Evolutionary conservation across 2,329 filamentous ascomycete species (phyloP), one percentile per base, ranked within the genome.

Genomic region (Aspergillus sp.): DNA sequence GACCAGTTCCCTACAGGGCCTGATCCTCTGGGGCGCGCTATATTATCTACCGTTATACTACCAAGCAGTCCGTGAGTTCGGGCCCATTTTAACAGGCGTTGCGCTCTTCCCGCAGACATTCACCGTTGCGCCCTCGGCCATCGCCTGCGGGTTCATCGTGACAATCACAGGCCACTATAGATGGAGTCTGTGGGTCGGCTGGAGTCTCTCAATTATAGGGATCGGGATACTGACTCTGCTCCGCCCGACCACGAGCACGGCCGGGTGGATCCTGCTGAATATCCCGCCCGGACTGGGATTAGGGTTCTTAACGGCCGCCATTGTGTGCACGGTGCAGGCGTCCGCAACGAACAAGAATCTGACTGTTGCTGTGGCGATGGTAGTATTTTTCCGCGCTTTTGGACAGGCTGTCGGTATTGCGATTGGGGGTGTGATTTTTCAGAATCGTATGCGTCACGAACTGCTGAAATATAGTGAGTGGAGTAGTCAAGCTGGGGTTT

Each of bases 21-120:
- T 68, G 6, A 53, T 63, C 19, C 48, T 61, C 8, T 61, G 54
- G 33, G 62, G 62, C 58, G 52, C 62, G 1, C 48, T 53, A 9
- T 66, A 63, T 51, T 80, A 79, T 59, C 55, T 81, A 1, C 77
- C 80, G 0, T 62, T 81, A 6, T 82, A 79, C 62, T 80, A 81
- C 63, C 78, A 81, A 56, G 71, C 69, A 2, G 75, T 82, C 0
- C 66, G 68, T 6, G 49, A 66, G 1, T 68, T 70, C 7, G 66
- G 70, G 0, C 73, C 80, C 0, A 61, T 66, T 0, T 60, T 68
- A 0, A 71, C 75, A 2, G 70, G 74, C 3, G 60, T 75, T 2
- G 54, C 64, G 2, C 59, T 75, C 2, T 62, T 75, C 7, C 68
- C 75, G 21, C 67, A 61, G 6, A 63, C 66, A 2, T 53, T 70